Evolutionary conservation across 495 filamentous ascomycete genomes (phyloP), one percentile per base, ranked within the genome.

Genomic region (Aspergillus leporis): DNA sequence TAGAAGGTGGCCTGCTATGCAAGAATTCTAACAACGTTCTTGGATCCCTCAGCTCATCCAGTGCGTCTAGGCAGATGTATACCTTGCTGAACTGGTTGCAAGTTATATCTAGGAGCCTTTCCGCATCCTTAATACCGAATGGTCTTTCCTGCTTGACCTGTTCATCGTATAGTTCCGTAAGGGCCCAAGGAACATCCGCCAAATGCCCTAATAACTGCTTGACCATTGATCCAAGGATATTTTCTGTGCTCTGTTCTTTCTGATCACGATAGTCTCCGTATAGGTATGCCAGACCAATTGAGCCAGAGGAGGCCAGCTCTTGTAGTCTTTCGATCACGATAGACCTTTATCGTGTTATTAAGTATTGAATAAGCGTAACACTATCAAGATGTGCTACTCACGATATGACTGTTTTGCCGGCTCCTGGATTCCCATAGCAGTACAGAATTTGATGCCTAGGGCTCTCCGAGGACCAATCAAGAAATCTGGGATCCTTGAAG

Each of bases 181-280:
- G 22, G 53, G 21, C n/a, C n/a, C 50, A 23, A 18, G 59, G 59
- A 19, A 59, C 59, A n/a, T 53, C 36, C 9, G 54, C 47, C 43
- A 62, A 52, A 40, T 14, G 25, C 28, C 2, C 14, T 25, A 69
- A 21, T 47, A 71, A 38, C 51, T 71, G 67, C 48, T 53, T 62
- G 5, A 68, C n/a, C 4, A 71, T 38, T 2, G 60, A 51, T 8
- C 60, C 55, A 16, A 70, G 22, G 31, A 70, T 53, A 43, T 59
- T 63, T 16, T 48, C 51, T 8, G 60, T 58, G 8, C 53, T 68
- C 40, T 66, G 69, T 21, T 63, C 51, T 34, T 43, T n/a, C 28
- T 51, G 53, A 36, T 74, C 63, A 34, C 55, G 63, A 30, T 72
- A 74, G 46, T 72, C 65, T 36, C 60, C 74, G 51, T 71, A 74